Evolutionary conservation across 306 rosid species (phyloP).

Genomic region (Trichosanthes cucumerina): DNA sequence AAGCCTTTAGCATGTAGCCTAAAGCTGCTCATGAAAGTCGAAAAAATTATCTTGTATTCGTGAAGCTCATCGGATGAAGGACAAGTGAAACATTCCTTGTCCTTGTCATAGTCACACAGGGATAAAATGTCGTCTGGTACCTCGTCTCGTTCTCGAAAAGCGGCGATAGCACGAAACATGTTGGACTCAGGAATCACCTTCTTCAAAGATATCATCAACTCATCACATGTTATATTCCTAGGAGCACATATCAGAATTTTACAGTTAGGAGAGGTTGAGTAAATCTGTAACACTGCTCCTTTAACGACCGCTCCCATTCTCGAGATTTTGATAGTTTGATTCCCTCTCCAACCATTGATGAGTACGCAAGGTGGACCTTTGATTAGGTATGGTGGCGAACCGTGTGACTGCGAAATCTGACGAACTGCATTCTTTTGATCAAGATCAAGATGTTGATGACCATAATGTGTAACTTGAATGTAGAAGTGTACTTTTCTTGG

Average conservation of each 20-base stretch:
- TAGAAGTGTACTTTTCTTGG: background rate
- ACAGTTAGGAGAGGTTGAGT: background rate
- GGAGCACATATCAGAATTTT: slow-evolving; percentile 23
- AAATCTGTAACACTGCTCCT: slow-evolving; percentile 16
- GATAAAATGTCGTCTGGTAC: slow-evolving; percentile 26
- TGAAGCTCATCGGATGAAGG: slow-evolving; percentile 14
- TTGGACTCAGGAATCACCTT: slow-evolving; percentile 12
- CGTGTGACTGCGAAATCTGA: background rate
- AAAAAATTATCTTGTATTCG: slow-evolving; percentile 25
- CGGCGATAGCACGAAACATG: slow-evolving; percentile 21
- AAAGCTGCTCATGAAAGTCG: slow-evolving; percentile 29
- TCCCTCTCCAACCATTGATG: no score
- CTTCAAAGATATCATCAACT: slow-evolving; percentile 16
- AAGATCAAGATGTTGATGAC: background rate
- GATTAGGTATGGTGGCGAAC: slow-evolving; percentile 26
- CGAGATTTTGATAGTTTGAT: background rate
- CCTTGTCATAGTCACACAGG: slow-evolving; percentile 10
- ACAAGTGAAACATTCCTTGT: slow-evolving; percentile 16
- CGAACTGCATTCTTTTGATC: slow-evolving; percentile 4
- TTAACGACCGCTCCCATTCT: slow-evolving; percentile 13
- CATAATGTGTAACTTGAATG: background rate
- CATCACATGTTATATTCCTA: slow-evolving; percentile 18
- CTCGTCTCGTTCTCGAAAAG: slow-evolving; percentile 13
- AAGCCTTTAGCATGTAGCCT: slow-evolving; percentile 21
- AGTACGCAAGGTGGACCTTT: slow-evolving; percentile 8